These are phyloP conservation scores for Sporothrix variecibatus DNA, from an alignment of 2,329 filamentous ascomycete genomes.

Conservation along the genomic window DNA sequence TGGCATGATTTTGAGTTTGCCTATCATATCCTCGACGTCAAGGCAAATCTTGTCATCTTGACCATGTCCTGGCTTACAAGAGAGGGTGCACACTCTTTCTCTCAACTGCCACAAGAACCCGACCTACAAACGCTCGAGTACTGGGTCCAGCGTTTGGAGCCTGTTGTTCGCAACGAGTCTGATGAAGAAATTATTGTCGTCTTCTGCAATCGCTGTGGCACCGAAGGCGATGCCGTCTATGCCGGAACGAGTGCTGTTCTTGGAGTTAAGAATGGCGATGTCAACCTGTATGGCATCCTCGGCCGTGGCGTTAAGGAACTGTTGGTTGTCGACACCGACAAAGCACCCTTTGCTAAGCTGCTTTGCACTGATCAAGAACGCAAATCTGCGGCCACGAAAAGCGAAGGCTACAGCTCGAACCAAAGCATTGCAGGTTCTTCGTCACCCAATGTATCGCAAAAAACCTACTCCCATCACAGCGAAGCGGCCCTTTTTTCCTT, in stretches of 20 bases:
- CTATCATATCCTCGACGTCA: conserved; percentile 56
- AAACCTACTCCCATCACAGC: no score
- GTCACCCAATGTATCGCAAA: not conserved
- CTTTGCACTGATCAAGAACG: conserved; percentile 38
- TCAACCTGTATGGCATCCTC: conserved; percentile 68
- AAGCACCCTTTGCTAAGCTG: conserved; percentile 49
- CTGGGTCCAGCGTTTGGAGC: conserved; percentile 72
- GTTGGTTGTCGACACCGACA: conserved; percentile 65
- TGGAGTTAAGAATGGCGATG: conserved; percentile 55
- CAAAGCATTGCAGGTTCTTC: not conserved
- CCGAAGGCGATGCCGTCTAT: conserved; percentile 66
- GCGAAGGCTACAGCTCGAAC: not conserved
- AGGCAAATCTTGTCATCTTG: conserved; percentile 66
- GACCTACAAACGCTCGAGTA: conserved; percentile 75
- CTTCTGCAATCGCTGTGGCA: conserved; percentile 69
- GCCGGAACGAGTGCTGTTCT: conserved; percentile 74
- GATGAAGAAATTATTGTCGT: conserved; percentile 66
- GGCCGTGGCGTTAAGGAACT: conserved; percentile 70
- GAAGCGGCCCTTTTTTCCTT: not conserved
- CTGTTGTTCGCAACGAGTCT: conserved; percentile 55
- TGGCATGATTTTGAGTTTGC: conserved; percentile 55
- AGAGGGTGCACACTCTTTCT: conserved; percentile 52
- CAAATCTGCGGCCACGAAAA: not conserved
- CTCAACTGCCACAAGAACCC: conserved; percentile 55
- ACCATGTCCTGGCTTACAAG: conserved; percentile 78